Percentiles rank a stretch among this genome's conserved stretches.
phyloP scores from a whole-genome alignment of 2,329 filamentous ascomycete genomes.

The Ilyonectria sp. region DNA sequence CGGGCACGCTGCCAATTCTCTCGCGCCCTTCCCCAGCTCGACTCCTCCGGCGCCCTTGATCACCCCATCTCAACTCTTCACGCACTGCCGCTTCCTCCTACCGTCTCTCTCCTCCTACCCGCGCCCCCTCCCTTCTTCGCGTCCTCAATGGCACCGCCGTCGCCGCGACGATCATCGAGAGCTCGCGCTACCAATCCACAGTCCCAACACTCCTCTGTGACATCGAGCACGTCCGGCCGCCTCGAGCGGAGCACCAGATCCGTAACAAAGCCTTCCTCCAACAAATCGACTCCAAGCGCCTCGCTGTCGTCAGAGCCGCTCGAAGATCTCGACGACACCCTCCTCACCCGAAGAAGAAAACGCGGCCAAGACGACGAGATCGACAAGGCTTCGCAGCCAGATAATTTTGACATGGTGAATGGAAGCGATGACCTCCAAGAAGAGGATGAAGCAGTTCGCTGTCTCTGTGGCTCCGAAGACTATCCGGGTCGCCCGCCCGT shows the following conservation, averaged over 20 bases:
- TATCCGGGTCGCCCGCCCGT: slow-evolving; percentile 87
- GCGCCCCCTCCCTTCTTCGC: slow-evolving; percentile 49
- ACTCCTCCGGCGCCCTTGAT: slow-evolving; percentile 18
- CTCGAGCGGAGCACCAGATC: slow-evolving; percentile 82
- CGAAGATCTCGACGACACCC: slow-evolving; percentile 78
- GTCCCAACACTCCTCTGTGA: slow-evolving; percentile 84
- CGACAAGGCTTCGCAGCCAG: slow-evolving; percentile 61
- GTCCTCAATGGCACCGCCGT: slow-evolving; percentile 71
- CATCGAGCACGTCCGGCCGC: slow-evolving; percentile 83
- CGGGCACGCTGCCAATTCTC: slow-evolving; percentile 41
- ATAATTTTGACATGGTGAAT: slow-evolving; percentile 68
- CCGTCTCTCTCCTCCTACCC: slow-evolving; percentile 27
- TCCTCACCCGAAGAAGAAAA: slow-evolving; percentile 84
- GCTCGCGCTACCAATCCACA: slow-evolving; percentile 84
- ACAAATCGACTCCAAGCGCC: slow-evolving; percentile 83
- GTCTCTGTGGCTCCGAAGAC: slow-evolving; percentile 94
- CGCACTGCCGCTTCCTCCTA: slow-evolving; percentile 29
- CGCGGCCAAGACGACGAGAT: slow-evolving; percentile 78
- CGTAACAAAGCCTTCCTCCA: slow-evolving; percentile 79
- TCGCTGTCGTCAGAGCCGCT: slow-evolving; percentile 80
- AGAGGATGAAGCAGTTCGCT: slow-evolving; percentile 93
- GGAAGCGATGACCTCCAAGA: slow-evolving; percentile 79
- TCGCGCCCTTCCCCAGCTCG: slow-evolving; percentile 25
- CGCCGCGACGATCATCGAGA: slow-evolving; percentile 92
- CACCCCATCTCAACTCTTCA: slow-evolving; percentile 17